Evolutionary conservation across 345 rosid species (phyloP).

Genomic region (Heritiera littoralis): DNA sequence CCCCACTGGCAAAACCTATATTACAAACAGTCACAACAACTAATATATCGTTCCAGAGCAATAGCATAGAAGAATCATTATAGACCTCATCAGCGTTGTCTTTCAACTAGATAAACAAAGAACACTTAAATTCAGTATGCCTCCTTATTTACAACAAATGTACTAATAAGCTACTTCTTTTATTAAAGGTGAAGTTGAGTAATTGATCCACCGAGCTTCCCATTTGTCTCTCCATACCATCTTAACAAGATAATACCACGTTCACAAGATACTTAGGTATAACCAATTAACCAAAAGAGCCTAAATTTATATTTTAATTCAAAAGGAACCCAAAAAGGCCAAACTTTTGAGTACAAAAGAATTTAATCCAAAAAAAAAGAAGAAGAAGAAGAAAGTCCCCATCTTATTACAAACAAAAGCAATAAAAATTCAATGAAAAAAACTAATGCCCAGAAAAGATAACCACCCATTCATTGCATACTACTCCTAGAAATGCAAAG

Average conservation of each 20-base stretch:
- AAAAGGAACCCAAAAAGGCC: background rate
- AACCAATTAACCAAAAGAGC: background rate
- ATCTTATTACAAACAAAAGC: background rate
- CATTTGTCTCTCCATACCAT: background rate
- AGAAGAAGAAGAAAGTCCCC: background rate
- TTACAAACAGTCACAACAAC: too few species aligned
- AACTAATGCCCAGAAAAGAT: background rate
- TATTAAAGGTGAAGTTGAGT: background rate
- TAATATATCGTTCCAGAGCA: too few species aligned
- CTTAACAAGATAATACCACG: background rate
- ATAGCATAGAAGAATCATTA: too few species aligned
- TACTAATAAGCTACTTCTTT: background rate
- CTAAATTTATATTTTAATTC: background rate
- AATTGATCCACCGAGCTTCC: conserved; percentile 2
- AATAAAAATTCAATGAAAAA: background rate
- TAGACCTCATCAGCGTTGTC: background rate
- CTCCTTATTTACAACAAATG: background rate
- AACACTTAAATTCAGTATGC: background rate
- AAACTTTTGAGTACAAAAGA: background rate
- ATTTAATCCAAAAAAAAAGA: background rate
- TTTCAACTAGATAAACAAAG: background rate
- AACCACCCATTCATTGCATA: conserved; percentile 12
- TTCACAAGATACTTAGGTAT: background rate
- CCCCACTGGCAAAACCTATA: too few species aligned
- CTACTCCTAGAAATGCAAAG: background rate